These are phyloP conservation scores for Myxozyma neotropica DNA, from an alignment of 805 yeast species.

Conservation along the genomic window DNA sequence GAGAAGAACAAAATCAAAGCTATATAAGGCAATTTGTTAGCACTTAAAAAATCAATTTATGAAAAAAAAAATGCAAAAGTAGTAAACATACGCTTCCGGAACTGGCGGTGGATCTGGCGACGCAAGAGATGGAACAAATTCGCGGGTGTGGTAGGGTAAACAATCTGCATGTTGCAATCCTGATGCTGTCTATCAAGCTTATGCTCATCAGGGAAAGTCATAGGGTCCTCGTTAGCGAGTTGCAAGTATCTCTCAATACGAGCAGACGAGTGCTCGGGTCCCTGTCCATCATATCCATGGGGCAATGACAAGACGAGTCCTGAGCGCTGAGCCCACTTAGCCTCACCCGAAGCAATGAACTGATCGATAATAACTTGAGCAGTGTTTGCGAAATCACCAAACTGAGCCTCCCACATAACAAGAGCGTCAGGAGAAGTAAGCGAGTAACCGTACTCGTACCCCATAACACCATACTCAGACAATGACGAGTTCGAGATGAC, in stretches of 20 bases:
- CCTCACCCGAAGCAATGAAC: constrained; percentile 94
- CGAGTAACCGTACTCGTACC: constrained; percentile 98
- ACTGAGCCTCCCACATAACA: constrained; percentile 99
- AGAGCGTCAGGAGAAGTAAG: constrained; percentile 95
- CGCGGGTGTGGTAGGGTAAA: constrained; percentile 97
- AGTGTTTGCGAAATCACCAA: constrained; percentile 99
- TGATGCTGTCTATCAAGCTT: constrained; percentile 96
- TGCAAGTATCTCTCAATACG: constrained; percentile 96
- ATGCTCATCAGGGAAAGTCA: constrained; percentile 86
- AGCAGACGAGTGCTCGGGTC: constrained; percentile 99
- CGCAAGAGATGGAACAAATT: constrained; percentile 94
- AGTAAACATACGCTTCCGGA: constrained; percentile 60
- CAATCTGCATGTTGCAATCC: constrained; percentile 97
- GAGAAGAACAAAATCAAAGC: constrained; percentile 84
- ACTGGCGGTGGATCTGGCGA: constrained; percentile 99
- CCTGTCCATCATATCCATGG: constrained; percentile 99
- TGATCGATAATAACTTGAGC: constrained; percentile 98
- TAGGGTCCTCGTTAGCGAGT: constrained; percentile 93
- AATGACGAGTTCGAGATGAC: constrained; percentile 91
- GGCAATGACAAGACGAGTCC: constrained; percentile 95
- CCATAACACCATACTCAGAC: constrained; percentile 99
- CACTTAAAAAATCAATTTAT: background rate
- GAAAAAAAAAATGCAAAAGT: background rate
- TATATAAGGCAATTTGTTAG: constrained; percentile 47
- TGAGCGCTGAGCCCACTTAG: constrained; percentile 98